phyloP scores from a whole-genome alignment of 2,329 filamentous ascomycete species.

The Sarocladium oryzae region DNA sequence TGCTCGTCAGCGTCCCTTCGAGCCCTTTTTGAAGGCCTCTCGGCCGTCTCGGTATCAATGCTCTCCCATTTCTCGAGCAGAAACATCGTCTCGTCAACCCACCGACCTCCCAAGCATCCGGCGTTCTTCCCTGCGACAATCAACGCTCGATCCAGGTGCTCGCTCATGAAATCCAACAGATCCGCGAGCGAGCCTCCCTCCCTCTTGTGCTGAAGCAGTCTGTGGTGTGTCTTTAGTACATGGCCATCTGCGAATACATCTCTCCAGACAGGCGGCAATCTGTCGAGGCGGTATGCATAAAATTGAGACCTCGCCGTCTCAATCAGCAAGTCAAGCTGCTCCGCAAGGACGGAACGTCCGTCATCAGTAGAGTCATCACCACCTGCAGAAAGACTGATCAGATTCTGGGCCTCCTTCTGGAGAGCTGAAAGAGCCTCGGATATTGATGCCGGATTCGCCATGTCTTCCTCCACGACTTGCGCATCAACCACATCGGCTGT shows the following conservation, averaged over 20 bases:
- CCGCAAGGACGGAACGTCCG: not conserved
- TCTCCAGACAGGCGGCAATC: conserved; percentile 63
- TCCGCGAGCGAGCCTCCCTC: conserved; percentile 12
- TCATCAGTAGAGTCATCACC: not conserved
- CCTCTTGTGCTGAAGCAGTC: conserved; percentile 18
- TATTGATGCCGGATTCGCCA: too few relatives aligned
- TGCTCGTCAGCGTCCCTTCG: conserved; percentile 7
- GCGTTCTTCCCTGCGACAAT: conserved; percentile 66
- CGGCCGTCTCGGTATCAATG: conserved; percentile 7
- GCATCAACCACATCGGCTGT: too few relatives aligned
- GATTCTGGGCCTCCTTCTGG: not conserved
- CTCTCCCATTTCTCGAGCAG: conserved; percentile 28
- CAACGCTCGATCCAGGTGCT: conserved; percentile 65
- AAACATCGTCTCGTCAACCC: conserved; percentile 46
- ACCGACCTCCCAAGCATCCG: conserved; percentile 37
- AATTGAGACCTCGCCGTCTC: conserved; percentile 44
- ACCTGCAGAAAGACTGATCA: not conserved
- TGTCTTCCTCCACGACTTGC: not conserved
- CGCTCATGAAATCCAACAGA: conserved; percentile 50
- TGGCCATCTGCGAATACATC: conserved; percentile 65
- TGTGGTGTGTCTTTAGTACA: conserved; percentile 51
- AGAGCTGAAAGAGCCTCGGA: not conserved
- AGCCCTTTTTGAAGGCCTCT: conserved; percentile 18
- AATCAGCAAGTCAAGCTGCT: conserved; percentile 19
- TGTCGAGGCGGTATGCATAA: conserved; percentile 61